Base-by-base conservation (phyloP, 1,139 yeast species). In the Yamadazyma atmosphaerica region DNA sequence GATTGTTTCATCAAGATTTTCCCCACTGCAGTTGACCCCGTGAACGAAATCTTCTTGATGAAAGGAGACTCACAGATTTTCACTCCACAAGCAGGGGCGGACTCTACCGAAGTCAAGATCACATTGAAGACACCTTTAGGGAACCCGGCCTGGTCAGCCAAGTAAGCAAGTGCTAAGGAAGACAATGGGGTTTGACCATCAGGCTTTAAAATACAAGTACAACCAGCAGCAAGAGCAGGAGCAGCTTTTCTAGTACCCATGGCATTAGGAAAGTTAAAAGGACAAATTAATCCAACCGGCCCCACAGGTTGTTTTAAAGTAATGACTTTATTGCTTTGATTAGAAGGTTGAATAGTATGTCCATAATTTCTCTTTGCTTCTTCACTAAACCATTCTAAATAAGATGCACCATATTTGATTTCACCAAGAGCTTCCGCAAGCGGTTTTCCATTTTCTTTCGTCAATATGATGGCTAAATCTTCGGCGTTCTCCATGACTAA, bases 21-120 rank as follows among this genome's bases (percentile, higher is more conserved):
- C 25, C 83, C 83, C 17, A 77, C 81, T n/a, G 63, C 62, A 0
- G 83, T 77, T 16, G 81, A 75, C 1, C 83, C 83, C 2, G 83
- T 78, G 53, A 78, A 78, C 1, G 81, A 74, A 33, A 78, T 66
- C 50, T 78, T 78, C 47, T 68, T 71, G 43, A 71, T 57, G 13
- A 50, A 44, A 5, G 66, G 65, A 33, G 66, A 64, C 46, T 65
- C 70, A 49, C 72, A 66, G 36, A 68, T 52, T 41, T 57, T 55
- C 40, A 55, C 49, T 11, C 68, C 68, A 37, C 54, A 50, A 41
- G 40, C 43, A 32, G 74, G 74, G 3, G 74, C 67, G 36, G 56
- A 53, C 43, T 63, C 68, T 23, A 56, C 58, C 4, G 72, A 62
- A 4, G 63, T 53, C 39, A 65, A 54, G 4, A 70, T 67, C 11